Percentiles rank a stretch among this genome's conserved stretches.
These are phyloP conservation scores for Xylaria sp. DNA, from an alignment of 2,329 filamentous ascomycete species.

Conservation along the genomic window DNA sequence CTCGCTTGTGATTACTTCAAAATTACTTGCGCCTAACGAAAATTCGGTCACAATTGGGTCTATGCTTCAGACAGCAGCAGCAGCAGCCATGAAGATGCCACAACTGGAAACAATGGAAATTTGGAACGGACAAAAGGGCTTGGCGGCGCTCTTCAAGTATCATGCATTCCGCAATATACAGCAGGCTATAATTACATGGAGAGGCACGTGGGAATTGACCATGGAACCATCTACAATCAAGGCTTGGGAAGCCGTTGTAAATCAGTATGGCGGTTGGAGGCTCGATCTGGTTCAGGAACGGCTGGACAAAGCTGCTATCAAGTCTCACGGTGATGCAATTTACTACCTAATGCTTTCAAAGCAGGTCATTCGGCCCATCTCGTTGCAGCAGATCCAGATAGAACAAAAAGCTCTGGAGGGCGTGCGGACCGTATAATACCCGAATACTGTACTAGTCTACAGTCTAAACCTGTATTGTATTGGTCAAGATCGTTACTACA, in stretches of 20 bases:
- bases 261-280: slow-evolving; percentile 36
- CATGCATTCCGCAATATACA: slow-evolving; percentile 27
- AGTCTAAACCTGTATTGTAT: no score
- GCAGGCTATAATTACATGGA: slow-evolving; percentile 43
- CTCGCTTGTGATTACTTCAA: slow-evolving; percentile 49
- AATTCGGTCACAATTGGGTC: slow-evolving; percentile 36
- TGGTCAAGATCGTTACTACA: no score
- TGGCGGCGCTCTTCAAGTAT: slow-evolving; percentile 49
- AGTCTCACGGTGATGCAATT: slow-evolving; percentile 49
- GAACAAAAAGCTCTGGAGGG: slow-evolving; percentile 45
- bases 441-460: no score
- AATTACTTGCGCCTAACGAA: slow-evolving; percentile 41
- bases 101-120: slow-evolving; percentile 50
- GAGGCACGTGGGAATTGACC: slow-evolving; percentile 47
- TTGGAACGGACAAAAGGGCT: slow-evolving; percentile 49
- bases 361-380: slow-evolving; percentile 49
- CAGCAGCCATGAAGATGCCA: slow-evolving; percentile 48
- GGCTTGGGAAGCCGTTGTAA: slow-evolving; percentile 47
- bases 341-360: slow-evolving; percentile 44
- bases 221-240: slow-evolving; percentile 40
- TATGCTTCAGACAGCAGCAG: slow-evolving; percentile 45
- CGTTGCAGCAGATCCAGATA: slow-evolving; percentile 49
- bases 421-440: slow-evolving; percentile 17
- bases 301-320: slow-evolving; percentile 46
- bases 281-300: slow-evolving; percentile 39